Base-by-base conservation (phyloP, 306 rosid genomes). In the Cicer yamashitae region DNA sequence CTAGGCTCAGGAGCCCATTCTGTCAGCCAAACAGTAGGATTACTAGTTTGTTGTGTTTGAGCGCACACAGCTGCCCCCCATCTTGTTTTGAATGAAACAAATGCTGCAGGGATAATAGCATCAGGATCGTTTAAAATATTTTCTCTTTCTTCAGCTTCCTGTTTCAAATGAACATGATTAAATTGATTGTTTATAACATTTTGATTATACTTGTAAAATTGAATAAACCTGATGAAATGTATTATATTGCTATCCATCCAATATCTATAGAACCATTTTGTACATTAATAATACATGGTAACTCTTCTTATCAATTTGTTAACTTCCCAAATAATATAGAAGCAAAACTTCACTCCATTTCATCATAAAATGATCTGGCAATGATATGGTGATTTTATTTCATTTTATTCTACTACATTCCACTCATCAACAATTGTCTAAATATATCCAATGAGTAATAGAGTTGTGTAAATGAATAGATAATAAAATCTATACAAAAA, bases 1-100 rank as follows among this genome's bases (percentile, higher is more conserved):
- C 96, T 74, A 59, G 98, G 98, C 76, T 91, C 94, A 30, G 98
- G 94, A 74, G 96, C 97, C 98, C 98, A 94, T 37, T 94, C 98
- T 38, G 97, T 94, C 75, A 94, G 86, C 96, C 98, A 91, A 75
- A 91, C 58, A 38, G 91, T 91, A 17, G 97, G 90, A 81, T 94
- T 80, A 65, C 91, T 86, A 47, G 91, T 78, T 58, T 94, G 98
- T 77, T 90, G 97, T 77, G 97, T 88, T 85, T 94, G 98, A 86
- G 98, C 94, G 46, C 93, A 94, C 46, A 94, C 90, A 13, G 96
- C 98, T n/a, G 96, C 97, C 13, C 85, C 96, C 96, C 98, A 91
- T 71, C 97, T 86, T 1, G 87, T 86, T 87, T 64, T 91, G 83
- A 94, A 94, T 10, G 97, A 94, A 72, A 94, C 98, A 81, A 94